A percentile compares a stretch with the other conserved stretches of the same genome.
These are phyloP conservation scores for Solanum neorickii DNA, from an alignment of 257 asterid species.

Conservation along the genomic window DNA sequence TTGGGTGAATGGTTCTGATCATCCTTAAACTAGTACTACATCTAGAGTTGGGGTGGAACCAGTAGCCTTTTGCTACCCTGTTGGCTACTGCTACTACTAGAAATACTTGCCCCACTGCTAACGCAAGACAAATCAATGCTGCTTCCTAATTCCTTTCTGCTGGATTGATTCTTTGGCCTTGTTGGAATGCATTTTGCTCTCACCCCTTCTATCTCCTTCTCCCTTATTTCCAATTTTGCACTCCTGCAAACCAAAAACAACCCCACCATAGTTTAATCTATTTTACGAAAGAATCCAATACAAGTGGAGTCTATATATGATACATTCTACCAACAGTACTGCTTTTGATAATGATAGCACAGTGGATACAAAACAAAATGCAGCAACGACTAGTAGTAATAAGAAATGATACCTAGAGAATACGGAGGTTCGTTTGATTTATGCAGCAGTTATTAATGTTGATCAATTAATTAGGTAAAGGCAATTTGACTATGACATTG, in stretches of 20 bases:
- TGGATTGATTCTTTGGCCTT: conserved; percentile 12
- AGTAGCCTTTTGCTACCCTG: conserved; percentile 10
- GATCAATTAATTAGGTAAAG: not conserved
- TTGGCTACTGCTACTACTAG: conserved; percentile 4
- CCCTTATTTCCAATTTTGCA: conserved; percentile 15
- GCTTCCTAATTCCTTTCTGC: not conserved
- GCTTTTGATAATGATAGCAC: not conserved
- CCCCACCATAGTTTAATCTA: not conserved
- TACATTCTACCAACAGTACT: not conserved
- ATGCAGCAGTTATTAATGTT: not conserved
- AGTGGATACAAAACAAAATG: not conserved
- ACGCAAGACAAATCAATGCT: not conserved
- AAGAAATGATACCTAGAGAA: too few species aligned
- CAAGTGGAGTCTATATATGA: not conserved
- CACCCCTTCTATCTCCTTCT: conserved; percentile 11
- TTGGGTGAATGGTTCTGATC: not conserved
- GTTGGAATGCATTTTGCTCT: conserved; percentile 21
- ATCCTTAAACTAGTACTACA: not conserved
- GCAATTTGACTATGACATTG: not conserved
- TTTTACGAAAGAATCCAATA: too few species aligned
- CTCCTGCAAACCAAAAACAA: conserved; percentile 14
- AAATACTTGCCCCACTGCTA: not conserved
- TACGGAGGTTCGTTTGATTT: not conserved
- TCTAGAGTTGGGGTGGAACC: not conserved
- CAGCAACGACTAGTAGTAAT: not conserved